Conservation (phyloP, 2,329 filamentous ascomycete genomes). For the Diplodia mutila region DNA sequence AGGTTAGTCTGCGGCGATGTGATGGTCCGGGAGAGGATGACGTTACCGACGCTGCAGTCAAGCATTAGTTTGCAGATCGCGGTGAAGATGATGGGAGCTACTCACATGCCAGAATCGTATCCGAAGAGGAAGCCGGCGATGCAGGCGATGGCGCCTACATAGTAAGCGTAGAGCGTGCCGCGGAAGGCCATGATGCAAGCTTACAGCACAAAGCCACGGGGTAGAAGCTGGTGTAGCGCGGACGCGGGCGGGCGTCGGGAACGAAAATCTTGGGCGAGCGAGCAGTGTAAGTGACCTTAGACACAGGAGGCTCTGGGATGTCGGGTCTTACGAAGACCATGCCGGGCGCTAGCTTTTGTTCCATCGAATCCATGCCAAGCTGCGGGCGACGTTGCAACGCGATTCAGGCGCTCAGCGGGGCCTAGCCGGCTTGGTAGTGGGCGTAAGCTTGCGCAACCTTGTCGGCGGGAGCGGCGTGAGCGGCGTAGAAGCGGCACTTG, state of each 20-base stretch:
- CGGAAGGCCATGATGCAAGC: slow-evolving; percentile 23
- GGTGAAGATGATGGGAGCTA: background rate
- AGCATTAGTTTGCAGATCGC: background rate
- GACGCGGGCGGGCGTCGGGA: background rate
- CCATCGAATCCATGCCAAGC: background rate
- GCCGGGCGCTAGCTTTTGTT: slow-evolving; percentile 1
- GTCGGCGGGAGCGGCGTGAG: slow-evolving; percentile 17
- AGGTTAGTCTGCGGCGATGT: background rate
- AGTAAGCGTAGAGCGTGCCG: slow-evolving; percentile 55
- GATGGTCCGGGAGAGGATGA: slow-evolving; percentile 31
- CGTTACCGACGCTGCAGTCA: slow-evolving; percentile 45
- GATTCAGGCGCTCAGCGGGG: background rate
- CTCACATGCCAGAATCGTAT: slow-evolving; percentile 46
- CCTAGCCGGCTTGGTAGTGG: background rate
- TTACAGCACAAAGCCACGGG: background rate
- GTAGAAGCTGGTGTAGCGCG: slow-evolving; percentile 21
- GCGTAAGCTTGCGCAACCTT: slow-evolving; percentile 18
- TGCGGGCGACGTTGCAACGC: slow-evolving; percentile 8
- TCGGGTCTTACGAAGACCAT: background rate
- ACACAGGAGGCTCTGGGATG: background rate
- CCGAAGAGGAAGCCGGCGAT: slow-evolving; percentile 56
- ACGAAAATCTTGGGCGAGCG: background rate
- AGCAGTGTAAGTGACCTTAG: background rate
- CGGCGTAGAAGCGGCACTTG: slow-evolving; percentile 1
- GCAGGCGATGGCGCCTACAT: slow-evolving; percentile 56